Base-by-base conservation (phyloP, 1,284 basidiomycete genomes). In the Amylostereum areolatum region DNA sequence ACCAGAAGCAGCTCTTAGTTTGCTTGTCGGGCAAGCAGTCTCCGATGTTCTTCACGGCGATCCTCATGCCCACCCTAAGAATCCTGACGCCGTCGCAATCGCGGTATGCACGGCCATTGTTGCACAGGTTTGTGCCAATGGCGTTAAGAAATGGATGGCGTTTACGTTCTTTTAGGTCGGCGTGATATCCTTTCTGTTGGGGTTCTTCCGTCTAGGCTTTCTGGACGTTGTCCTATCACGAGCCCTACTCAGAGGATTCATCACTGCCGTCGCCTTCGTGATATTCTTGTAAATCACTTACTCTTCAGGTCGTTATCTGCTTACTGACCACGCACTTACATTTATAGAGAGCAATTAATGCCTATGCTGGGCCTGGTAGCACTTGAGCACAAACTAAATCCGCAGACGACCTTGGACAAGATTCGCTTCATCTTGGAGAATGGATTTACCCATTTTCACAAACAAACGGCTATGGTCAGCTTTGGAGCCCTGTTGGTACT, bases 171-270 rank as follows among this genome's bases (percentile, higher is more conserved):
- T 12, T 9, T 50, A 92, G 85, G 86, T 85, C 51, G 93, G 93
- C n/a, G 59, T 94, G 29, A 88, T 97, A 57, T 88, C 91, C 1
- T 92, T 92, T 57, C 63, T 89, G 8, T 76, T 97, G 32, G 94
- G 94, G 5, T 79, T 97, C 53, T 84, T 96, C 60, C 79, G 93
- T 18, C 74, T 97, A 1, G 94, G 94, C 1, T 97, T 97, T 67
- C 81, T 97, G 46, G 94, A 97, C 64, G 94, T 97, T 12, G 88
- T 97, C 3, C 77, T 97, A n/a, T 91, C 88, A 55, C 81, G 92
- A 50, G 91, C 94, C 4, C 70, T 92, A 5, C 75, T 97, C 35
- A 79, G 91, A 35, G 94, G 94, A 5, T 97, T 97, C 65, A 82
- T 93, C 46, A 82, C 84, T 3, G 89, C 89, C 12, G 77, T 92